Evolutionary conservation across 2,329 filamentous ascomycete species (phyloP), one percentile per base, ranked within the genome.

Genomic region (Talaromyces funiculosus): DNA sequence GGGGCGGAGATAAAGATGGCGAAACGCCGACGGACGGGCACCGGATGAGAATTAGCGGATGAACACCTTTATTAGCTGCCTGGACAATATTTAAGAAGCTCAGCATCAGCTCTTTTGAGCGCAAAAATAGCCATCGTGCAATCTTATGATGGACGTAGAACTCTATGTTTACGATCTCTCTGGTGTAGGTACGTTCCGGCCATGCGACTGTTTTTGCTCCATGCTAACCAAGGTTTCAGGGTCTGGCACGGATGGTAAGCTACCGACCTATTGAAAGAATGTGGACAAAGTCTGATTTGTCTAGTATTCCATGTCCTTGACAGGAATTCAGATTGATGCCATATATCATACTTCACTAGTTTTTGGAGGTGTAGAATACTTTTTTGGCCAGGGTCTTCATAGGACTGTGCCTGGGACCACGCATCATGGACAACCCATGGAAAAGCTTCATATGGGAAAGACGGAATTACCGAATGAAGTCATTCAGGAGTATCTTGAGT

Each of bases 261-360:
- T 31, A 38, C 40, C 47, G 33, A 40, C 5, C 14, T 16, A 43
- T 40, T 10, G 20, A 1, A 18, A n/a, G n/a, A 26, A 18, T 10
- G n/a, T 4, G 4, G 31, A 9, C 18, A 42, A 20, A 35, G 24
- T 18, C 65, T 71, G 61, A 68, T 60, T 58, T 12, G 38, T 20
- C 16, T 66, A 84, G 76, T 83, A 86, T 72, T 86, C 83, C 12
- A 72, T 71, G 54, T 77, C 82, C 53, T 78, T 89, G 49, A 82
- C 88, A 4, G 87, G 87, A 1, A 83, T 81, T 1, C 85, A 88
- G 57, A 90, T 97, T 54, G 93, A 97, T 73, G 94, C 94, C 58
- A 86, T 99, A 57, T 97, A 97, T 67, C 94, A 99, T 73, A 97
- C 94, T 0, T 90, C 92, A 0, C 86, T 99, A 58, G 88, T 96